Evolutionary conservation across 2,329 filamentous ascomycete species (phyloP), one percentile per base, ranked within the genome.

Genomic region (Calonectria hawksworthii): DNA sequence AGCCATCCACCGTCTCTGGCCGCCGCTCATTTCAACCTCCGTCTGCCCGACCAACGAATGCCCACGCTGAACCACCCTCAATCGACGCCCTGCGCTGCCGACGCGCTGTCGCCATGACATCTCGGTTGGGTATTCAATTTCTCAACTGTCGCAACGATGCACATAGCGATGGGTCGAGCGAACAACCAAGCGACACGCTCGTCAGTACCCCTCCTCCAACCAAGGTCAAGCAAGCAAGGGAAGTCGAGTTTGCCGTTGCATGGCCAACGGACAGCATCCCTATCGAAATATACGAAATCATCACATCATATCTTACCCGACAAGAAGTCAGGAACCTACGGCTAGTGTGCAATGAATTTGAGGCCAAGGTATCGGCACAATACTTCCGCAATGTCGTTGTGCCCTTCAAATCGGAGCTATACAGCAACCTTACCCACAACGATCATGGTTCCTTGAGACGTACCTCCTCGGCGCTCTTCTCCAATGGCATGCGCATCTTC

Each of bases 311-410:
- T 79, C 86, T 94, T 8, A 87, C 90, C 11, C 89, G 90, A 6
- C 86, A 89, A 41, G 90, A 92, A 74, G 86, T 94, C 66, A 90
- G 91, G 82, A 87, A 85, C 36, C 87, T 94, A 83, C 90, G 93
- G 7, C 85, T 94, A 5, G 92, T 93, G 4, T 91, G 88, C 79
- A 87, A 85, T 47, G 91, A 93, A 71, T 91, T 86, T 32, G 91
- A 93, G 74, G 77, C 82, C 16, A 90, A 90, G 74, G 87, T 93
- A 2, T 92, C 92, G 0, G 86, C 87, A 50, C 85, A 88, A 51
- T 88, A 93, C 59, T 94, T 93, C 81, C 86, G 88, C 72, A 91
- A 91, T 56, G 90, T 93, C 11, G 92, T 94, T 8, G 90, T 93
- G 2, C 91, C 92, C 1, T 94, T 94, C 84, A 90, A 89, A 52